Evolutionary conservation across 257 asterid species (phyloP).

Genomic region (Solanum sitiens): DNA sequence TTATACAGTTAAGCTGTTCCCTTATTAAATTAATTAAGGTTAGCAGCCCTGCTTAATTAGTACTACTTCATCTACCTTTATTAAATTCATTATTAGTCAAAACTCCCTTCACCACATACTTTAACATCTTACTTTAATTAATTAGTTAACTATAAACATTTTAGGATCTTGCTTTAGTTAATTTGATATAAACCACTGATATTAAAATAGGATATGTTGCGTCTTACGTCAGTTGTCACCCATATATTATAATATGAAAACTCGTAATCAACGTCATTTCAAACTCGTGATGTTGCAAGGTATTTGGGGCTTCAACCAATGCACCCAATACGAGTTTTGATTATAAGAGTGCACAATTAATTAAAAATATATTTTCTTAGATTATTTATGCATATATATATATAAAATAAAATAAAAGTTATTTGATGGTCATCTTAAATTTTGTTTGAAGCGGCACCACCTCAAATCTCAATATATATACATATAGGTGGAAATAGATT

Average conservation of each 20-base stretch:
- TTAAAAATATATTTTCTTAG: too few relatives aligned
- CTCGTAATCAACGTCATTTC: too few relatives aligned
- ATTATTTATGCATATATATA: too few relatives aligned
- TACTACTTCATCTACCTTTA: background rate
- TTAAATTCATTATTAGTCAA: background rate
- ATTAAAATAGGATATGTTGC: background rate
- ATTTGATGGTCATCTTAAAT: too few relatives aligned
- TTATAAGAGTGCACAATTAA: too few relatives aligned
- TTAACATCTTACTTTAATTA: background rate
- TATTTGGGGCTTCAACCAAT: too few relatives aligned
- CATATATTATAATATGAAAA: background rate
- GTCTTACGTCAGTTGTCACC: background rate
- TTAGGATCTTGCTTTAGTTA: background rate
- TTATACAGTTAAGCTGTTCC: background rate
- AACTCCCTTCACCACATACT: background rate
- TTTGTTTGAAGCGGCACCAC: too few relatives aligned
- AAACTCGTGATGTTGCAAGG: too few relatives aligned
- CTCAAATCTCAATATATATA: too few relatives aligned
- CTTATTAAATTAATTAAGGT: background rate
- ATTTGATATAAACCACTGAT: background rate
- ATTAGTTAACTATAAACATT: background rate
- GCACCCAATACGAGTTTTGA: too few relatives aligned
- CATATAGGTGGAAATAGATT: too few relatives aligned
- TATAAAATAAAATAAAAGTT: too few relatives aligned
- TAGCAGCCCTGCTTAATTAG: background rate